A percentile compares a stretch with the other conserved stretches of the same genome.
Conservation (phyloP, 2,329 filamentous ascomycete species). For the Talaromyces marneffei region DNA sequence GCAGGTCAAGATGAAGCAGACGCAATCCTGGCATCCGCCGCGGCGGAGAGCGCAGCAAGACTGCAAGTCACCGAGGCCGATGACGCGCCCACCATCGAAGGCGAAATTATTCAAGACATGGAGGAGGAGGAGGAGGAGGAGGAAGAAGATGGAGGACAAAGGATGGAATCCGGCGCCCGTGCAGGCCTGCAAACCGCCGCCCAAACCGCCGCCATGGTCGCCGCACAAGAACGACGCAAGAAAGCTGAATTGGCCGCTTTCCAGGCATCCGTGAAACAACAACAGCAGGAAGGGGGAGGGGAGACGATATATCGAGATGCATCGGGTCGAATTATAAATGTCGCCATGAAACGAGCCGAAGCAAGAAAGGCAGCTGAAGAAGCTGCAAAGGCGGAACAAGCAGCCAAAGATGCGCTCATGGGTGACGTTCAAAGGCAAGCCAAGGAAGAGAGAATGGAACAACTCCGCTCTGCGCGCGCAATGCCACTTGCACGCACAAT, state of each 20-base stretch:
- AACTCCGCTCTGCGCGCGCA: conserved; percentile 72
- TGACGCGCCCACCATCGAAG: conserved; percentile 41
- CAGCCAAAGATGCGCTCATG: conserved; percentile 64
- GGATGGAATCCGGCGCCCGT: conserved; percentile 82
- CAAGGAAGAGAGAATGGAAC: conserved; percentile 58
- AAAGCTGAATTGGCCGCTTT: conserved; percentile 41
- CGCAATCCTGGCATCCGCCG: conserved; percentile 68
- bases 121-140: conserved; percentile 32
- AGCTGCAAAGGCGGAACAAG: conserved; percentile 57
- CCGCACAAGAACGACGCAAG: conserved; percentile 55
- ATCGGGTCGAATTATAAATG: conserved; percentile 86
- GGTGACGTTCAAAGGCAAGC: conserved; percentile 78
- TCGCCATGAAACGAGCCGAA: conserved; percentile 84
- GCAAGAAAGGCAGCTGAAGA: conserved; percentile 73
- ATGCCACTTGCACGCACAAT: conserved; percentile 72
- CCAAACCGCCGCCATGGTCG: conserved; percentile 66
- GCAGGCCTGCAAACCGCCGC: conserved; percentile 82
- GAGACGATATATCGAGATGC: conserved; percentile 96
- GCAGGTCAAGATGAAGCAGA: conserved; percentile 63
- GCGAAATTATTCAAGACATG: conserved; percentile 20
- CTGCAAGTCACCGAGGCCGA: conserved; percentile 45
- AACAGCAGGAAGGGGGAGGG: conserved; percentile 34
- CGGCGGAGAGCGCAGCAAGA: conserved; percentile 57
- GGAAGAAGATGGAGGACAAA: conserved; percentile 39
- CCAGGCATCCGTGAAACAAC: conserved; percentile 15